Evolutionary conservation across 139 green algal species (phyloP).

Genomic region (Chlamydomonas incerta): DNA sequence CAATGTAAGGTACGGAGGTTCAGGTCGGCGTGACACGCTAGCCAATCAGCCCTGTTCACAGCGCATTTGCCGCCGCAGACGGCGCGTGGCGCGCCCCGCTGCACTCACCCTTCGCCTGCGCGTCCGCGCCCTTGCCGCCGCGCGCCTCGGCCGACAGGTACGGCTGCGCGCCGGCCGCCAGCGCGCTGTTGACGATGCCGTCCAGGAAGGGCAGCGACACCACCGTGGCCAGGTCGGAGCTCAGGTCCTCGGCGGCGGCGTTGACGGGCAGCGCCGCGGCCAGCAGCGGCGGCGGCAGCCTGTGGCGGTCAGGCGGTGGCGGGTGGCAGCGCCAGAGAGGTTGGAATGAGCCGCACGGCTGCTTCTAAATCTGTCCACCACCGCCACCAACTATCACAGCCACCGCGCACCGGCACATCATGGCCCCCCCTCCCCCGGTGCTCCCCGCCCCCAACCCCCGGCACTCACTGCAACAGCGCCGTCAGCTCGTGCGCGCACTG

Average conservation of each 20-base stretch:
- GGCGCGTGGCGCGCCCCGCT: too few species aligned
- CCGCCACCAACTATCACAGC: too few species aligned
- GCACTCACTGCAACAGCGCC: constrained; percentile 71
- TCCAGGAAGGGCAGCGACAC: constrained; percentile 24
- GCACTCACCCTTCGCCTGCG: background rate
- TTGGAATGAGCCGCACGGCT: too few species aligned
- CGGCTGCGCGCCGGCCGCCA: constrained; percentile 63
- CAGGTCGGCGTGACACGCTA: too few species aligned
- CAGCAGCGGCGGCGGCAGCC: constrained; percentile 20
- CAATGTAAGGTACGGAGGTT: too few species aligned
- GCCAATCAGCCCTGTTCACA: too few species aligned
- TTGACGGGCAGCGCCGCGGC: constrained; percentile 73
- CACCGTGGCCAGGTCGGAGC: constrained; percentile 8
- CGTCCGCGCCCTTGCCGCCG: constrained; percentile 41
- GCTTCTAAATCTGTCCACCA: too few species aligned
- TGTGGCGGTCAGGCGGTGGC: background rate
- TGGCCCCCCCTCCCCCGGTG: too few species aligned
- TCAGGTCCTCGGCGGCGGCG: constrained; percentile 58
- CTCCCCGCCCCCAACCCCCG: background rate
- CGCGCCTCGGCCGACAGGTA: constrained; percentile 67
- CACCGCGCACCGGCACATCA: too few species aligned
- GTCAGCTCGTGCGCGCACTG: constrained; percentile 88
- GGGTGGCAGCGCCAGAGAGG: background rate
- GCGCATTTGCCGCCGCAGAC: too few species aligned
- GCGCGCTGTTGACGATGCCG: constrained; percentile 21